Base-by-base conservation (phyloP, 768 basidiomycete genomes). In the Amanita thiersii region DNA sequence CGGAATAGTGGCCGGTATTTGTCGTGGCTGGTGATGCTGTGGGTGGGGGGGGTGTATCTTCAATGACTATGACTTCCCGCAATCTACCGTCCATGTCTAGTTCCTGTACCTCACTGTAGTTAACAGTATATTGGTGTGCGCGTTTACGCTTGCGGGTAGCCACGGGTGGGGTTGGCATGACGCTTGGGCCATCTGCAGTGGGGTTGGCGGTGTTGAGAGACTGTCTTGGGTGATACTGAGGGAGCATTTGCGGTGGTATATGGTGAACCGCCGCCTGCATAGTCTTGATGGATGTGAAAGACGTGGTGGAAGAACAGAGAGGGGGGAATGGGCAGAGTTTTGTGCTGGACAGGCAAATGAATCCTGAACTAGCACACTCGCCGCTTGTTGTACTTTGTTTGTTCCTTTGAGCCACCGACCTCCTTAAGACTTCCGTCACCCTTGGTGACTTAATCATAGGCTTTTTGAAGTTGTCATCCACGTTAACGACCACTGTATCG, bases 41-140 rank as follows among this genome's bases (percentile, higher is more conserved):
- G 41, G 81, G 76, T 31, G 87, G 87, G 26, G 82, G 81, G 20
- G 88, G 88, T 32, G 89, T 90, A 66, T 92, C 89, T 53, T 92
- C 89, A 60, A 92, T 89, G 52, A 92, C 82, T 62, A 92, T 91
- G 58, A 91, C 84, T 60, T 91, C 88, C 40, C 88, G 68, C 28
- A 88, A 69, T 50, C 72, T 68, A 47, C 88, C 88, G 37, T 81
- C 68, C 51, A 69, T 72, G 63, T 91, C 88, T 58, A 89, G 73
- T 64, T 91, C 88, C 53, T 89, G 80, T 29, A 88, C 85, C 59
- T 90, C 86, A 57, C 82, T 86, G 69, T 88, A 90, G 67, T 75
- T 82, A 61, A 90, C 81, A 17, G 80, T 82, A 60, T 74, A 85
- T 53, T 86, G 82, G 53, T 82, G 80, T 21, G 80, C 72, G 57